These are phyloP conservation scores for Magnolia kwangsiensis DNA, from an alignment of 164 flowering plant genomes.

Conservation along the genomic window DNA sequence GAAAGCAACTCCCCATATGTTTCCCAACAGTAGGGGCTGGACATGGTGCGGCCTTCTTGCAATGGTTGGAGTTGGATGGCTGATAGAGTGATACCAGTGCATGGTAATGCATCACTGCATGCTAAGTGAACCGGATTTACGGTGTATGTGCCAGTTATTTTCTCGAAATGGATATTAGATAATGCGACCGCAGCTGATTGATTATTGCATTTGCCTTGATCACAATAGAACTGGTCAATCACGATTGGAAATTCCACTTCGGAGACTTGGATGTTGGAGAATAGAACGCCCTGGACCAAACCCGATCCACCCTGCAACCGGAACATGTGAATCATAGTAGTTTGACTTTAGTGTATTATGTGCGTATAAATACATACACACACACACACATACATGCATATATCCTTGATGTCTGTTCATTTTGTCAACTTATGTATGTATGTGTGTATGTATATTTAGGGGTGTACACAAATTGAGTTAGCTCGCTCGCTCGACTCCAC, in stretches of 20 bases:
- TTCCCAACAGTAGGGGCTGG: constrained; percentile 80
- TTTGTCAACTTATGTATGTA: background rate
- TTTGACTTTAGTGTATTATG: background rate
- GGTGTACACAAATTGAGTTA: no score
- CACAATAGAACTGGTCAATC: constrained; percentile 50
- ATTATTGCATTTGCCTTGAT: constrained; percentile 32
- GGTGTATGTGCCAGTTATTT: constrained; percentile 43
- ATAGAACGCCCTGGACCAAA: constrained; percentile 29
- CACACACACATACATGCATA: no score
- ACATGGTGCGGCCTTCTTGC: constrained; percentile 25
- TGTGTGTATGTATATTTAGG: no score
- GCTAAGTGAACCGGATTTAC: constrained; percentile 34
- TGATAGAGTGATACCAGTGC: constrained; percentile 34
- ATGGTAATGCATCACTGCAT: constrained; percentile 47
- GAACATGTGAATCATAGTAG: background rate
- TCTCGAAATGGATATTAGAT: constrained; percentile 36
- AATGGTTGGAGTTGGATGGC: constrained; percentile 33
- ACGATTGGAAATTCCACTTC: constrained; percentile 37
- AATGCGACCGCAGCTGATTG: constrained; percentile 42
- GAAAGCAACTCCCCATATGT: constrained; percentile 74
- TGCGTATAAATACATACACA: no score
- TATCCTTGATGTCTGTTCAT: background rate
- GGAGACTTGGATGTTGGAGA: constrained; percentile 45
- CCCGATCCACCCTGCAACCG: constrained; percentile 44
- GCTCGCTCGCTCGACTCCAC: no score